Conservation (phyloP, 2,329 filamentous ascomycete genomes). For the Fusarium decemcellulare region DNA sequence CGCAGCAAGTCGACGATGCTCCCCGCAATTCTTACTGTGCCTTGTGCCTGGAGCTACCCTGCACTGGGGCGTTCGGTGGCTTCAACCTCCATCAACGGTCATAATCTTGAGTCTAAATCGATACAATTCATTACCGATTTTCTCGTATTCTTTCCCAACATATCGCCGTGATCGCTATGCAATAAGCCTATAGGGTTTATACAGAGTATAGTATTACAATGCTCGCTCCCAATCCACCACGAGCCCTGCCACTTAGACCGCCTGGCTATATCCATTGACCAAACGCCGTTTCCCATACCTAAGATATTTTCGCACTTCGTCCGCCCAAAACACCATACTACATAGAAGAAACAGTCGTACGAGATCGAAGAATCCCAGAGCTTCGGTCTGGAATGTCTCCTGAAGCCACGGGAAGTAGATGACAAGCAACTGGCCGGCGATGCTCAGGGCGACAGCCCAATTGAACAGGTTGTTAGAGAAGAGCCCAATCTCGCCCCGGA, state of each 20-base stretch:
- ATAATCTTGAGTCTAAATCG: no score
- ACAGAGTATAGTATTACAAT: slow-evolving; percentile 33
- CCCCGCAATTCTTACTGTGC: slow-evolving; percentile 34
- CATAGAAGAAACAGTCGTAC: slow-evolving; percentile 80
- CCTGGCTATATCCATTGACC: slow-evolving; percentile 75
- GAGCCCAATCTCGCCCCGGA: slow-evolving; percentile 86
- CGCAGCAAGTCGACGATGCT: slow-evolving; percentile 38
- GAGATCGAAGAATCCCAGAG: slow-evolving; percentile 81
- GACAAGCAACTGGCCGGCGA: slow-evolving; percentile 89
- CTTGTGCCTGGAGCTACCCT: slow-evolving; percentile 35
- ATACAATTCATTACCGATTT: no score
- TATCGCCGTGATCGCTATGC: slow-evolving; percentile 30
- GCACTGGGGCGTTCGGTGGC: slow-evolving; percentile 4
- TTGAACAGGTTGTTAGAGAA: slow-evolving; percentile 96
- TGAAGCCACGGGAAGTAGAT: slow-evolving; percentile 97
- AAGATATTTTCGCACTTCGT: slow-evolving; percentile 89
- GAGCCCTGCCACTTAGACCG: slow-evolving; percentile 62
- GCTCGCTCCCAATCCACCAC: slow-evolving; percentile 6
- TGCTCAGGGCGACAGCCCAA: slow-evolving; percentile 88
- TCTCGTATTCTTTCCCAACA: neutral
- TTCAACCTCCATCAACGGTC: neutral
- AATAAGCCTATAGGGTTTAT: slow-evolving; percentile 25
- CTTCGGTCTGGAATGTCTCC: slow-evolving; percentile 95
- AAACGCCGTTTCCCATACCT: slow-evolving; percentile 71
- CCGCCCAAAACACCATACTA: slow-evolving; percentile 94